Evolutionary conservation across 1,139 yeast species (phyloP).

Genomic region (Diutina catenulata): DNA sequence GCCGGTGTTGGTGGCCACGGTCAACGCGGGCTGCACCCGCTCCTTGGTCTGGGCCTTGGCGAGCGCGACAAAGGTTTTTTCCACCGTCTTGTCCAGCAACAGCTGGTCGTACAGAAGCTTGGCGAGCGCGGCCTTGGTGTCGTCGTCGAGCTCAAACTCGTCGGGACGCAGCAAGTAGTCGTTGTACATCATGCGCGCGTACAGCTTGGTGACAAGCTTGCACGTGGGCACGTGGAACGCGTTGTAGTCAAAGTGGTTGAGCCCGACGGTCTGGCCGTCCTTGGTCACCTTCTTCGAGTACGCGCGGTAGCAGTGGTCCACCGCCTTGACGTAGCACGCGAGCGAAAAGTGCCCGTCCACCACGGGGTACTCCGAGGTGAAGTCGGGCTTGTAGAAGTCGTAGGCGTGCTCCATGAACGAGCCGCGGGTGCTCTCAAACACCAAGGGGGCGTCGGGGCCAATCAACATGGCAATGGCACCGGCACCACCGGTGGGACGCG

Average conservation of each 20-base stretch:
- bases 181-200: conserved; percentile 83
- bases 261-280: conserved; percentile 45
- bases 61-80: conserved; percentile 71
- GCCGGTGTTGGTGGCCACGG: conserved; percentile 93
- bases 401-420: conserved; percentile 93
- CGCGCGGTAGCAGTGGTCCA: conserved; percentile 74
- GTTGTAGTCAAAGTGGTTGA: conserved; percentile 77
- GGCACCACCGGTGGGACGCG: conserved; percentile 99
- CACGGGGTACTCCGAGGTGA: conserved; percentile 91
- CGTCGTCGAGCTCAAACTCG: conserved; percentile 36
- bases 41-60: conserved; percentile 61
- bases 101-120: conserved; percentile 64
- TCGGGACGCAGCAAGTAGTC: conserved; percentile 67
- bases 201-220: conserved; percentile 86
- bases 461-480: conserved; percentile 92
- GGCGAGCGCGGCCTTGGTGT: conserved; percentile 45
- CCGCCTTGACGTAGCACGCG: conserved; percentile 86
- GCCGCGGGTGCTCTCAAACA: conserved; percentile 80
- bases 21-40: conserved; percentile 72
- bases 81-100: conserved; percentile 67
- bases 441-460: conserved; percentile 98
- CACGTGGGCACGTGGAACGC: conserved; percentile 99
- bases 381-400: conserved; percentile 97
- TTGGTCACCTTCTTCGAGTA: conserved; percentile 74
- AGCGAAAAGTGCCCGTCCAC: conserved; percentile 97